Base-by-base conservation (phyloP, 768 basidiomycete species). In the Suillus hirtellus region DNA sequence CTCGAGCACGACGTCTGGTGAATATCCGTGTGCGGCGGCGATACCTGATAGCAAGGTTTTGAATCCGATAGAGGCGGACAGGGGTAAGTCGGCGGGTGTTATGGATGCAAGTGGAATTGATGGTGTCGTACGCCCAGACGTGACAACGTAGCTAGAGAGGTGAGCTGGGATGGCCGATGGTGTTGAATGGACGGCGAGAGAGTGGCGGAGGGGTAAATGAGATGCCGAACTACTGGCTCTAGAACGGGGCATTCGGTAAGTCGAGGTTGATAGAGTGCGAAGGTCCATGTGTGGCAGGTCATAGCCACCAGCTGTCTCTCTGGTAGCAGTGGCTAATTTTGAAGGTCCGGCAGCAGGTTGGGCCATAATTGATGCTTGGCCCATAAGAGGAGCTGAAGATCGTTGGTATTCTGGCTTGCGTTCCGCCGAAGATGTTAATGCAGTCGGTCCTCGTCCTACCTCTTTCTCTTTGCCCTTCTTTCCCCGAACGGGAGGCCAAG, bases 21-120 rank as follows among this genome's bases (percentile, higher is more conserved):
- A 71, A 63, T 82, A 81, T 17, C 80, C 80, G 47, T 84, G 81
- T 38, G 82, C 81, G 21, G 72, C 67, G 0, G 81, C 77, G 73
- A 87, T 82, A 62, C 69, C 70, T 11, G 72, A 67, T 2, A 85
- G 64, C 17, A 75, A 67, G 50, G 69, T 63, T 8, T 69, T 67
- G 15, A 79, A 68, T 2, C 79, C 80, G 7, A 76, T 66, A 10
- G 64, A 52, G 0, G 66, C 59, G 14, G 61, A 42, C 5, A 76
- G 19, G 34, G 62, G 21, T 2, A 73, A 1, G 24, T 74, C 73
- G 0, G 58, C 11, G 0, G 64, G 56, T 0, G 56, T 60, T 7
- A 56, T 65, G 43, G 58, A 58, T 12, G 54, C 9, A 11, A 40
- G 34, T 24, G 53, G 50, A 19, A 64, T 42, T 21, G 63, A n/a